A percentile compares a stretch with the other conserved stretches of the same genome.
These are phyloP conservation scores for Apiospora saccharicola DNA, from an alignment of 2,329 filamentous ascomycete genomes.

Conservation along the genomic window DNA sequence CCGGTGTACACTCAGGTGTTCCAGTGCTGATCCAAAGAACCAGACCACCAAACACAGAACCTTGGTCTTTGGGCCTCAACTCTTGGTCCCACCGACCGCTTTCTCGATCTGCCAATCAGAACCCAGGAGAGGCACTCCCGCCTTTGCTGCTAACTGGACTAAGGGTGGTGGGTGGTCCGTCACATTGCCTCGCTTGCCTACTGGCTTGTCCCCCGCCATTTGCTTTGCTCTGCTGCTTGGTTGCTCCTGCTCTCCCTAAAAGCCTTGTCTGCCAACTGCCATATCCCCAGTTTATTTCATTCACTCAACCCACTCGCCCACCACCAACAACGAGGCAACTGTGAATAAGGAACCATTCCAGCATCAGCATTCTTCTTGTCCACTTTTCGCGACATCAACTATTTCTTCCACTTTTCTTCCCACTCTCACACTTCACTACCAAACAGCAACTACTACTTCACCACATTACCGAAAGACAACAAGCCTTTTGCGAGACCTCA, in stretches of 20 bases:
- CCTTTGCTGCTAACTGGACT: not conserved
- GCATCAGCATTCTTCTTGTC: conserved; percentile 6
- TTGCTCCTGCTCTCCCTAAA: conserved; percentile 3
- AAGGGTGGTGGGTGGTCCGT: not conserved
- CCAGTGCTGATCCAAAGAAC: not conserved
- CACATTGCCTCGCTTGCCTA: not conserved
- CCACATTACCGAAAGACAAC: conserved; percentile 30
- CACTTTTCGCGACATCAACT: conserved; percentile 17
- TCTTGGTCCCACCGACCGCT: not conserved
- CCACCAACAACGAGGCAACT: conserved; percentile 7
- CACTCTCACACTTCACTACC: conserved; percentile 27
- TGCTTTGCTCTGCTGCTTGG: not conserved
- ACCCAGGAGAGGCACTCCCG: not conserved
- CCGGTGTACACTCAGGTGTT: not conserved
- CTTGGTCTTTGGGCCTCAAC: not conserved
- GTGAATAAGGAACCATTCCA: conserved; percentile 10
- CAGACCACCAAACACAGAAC: not conserved
- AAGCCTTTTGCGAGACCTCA: conserved; percentile 54
- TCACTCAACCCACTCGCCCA: conserved; percentile 1
- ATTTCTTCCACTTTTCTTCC: conserved; percentile 31
- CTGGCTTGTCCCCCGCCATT: not conserved
- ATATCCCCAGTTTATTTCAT: conserved; percentile 20
- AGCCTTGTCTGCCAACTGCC: conserved; percentile 5
- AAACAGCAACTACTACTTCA: conserved; percentile 27
- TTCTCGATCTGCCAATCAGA: not conserved